Evolutionary conservation across 2,329 filamentous ascomycete genomes (phyloP), one percentile per base, ranked within the genome.

Genomic region (Stachybotrys elegans): DNA sequence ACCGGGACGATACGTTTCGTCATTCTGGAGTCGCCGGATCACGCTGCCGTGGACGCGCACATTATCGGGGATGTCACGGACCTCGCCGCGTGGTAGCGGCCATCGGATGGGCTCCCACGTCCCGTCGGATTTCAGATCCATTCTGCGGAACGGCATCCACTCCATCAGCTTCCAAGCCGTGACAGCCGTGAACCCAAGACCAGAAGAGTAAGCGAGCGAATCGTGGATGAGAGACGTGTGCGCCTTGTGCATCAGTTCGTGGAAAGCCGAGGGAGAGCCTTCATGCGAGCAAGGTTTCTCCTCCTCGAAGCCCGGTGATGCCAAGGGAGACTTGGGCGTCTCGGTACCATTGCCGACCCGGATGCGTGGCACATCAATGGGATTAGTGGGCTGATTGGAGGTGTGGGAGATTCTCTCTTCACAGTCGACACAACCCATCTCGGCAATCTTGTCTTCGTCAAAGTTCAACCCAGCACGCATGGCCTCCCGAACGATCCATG

Each of bases 81-180:
- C 80, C 63, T 92, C 87, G 9, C 88, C 88, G 22, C 82, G 78
- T 0, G 88, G 88, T 3, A 92, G 67, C 0, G 88, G 88, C 85
- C 87, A 92, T 8, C 81, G 73, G 51, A 93, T 92, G 0, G 86
- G 83, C 61, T 81, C 83, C 88, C 88, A 93, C 0, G 79, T 80
- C 0, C 86, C 86, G 49, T 91, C 84, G 0, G 69, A 47, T 48
- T 81, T 80, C 7, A 92, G 67, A 53, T 92, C 88, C 84, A 93
- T 91, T 20, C 88, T 74, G 2, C 85, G 76, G 65, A 92, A 91
- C 0, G 88, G 88, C 20, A 92, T 69, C 59, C 85, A 90, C 57
- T 92, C 88, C 86, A 92, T 88, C 19, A 88, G 60, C 27, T 81
- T 85, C 87, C 87, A 92, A 3, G 73, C 75, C 0, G 84, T 52